These are phyloP conservation scores for Ampelomyces quisqualis DNA, from an alignment of 2,329 filamentous ascomycete genomes.

Conservation along the genomic window DNA sequence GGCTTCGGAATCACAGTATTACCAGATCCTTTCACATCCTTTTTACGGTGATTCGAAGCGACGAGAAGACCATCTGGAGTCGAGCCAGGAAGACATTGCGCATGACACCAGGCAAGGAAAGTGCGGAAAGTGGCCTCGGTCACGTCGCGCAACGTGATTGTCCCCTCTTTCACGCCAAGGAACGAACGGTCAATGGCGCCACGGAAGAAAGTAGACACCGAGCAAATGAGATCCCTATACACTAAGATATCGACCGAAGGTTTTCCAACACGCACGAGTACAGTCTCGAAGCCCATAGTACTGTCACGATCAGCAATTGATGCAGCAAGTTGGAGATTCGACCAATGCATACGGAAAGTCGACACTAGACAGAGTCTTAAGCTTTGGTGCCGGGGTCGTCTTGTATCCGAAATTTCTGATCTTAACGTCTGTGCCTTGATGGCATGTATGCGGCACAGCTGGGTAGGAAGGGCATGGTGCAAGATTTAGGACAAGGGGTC, in stretches of 20 bases:
- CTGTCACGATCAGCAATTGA: constrained; percentile 1
- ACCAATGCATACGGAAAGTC: constrained; percentile 1
- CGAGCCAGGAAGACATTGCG: constrained; percentile 3
- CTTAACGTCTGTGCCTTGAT: background rate
- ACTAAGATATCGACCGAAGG: constrained; percentile 5
- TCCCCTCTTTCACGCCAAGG: constrained; percentile 8
- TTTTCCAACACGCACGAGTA: constrained; percentile 11
- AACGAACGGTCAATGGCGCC: constrained; percentile 10
- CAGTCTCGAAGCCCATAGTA: constrained; percentile 12
- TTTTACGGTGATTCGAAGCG: background rate
- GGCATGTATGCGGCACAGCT: background rate
- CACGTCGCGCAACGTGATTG: constrained; percentile 3
- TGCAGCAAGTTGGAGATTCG: background rate
- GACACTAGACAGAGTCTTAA: background rate
- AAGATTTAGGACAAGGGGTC: background rate
- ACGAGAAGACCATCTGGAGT: constrained; percentile 1
- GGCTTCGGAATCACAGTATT: background rate
- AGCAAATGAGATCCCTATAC: constrained; percentile 12
- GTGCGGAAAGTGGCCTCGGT: constrained; percentile 4
- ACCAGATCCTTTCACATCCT: background rate
- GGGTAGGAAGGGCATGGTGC: background rate
- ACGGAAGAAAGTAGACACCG: constrained; percentile 10
- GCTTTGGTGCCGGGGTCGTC: background rate
- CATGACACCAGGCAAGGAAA: constrained; percentile 5
- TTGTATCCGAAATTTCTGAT: background rate